Conservation (phyloP, 2,329 filamentous ascomycete genomes). For the Ilyonectria sp. region DNA sequence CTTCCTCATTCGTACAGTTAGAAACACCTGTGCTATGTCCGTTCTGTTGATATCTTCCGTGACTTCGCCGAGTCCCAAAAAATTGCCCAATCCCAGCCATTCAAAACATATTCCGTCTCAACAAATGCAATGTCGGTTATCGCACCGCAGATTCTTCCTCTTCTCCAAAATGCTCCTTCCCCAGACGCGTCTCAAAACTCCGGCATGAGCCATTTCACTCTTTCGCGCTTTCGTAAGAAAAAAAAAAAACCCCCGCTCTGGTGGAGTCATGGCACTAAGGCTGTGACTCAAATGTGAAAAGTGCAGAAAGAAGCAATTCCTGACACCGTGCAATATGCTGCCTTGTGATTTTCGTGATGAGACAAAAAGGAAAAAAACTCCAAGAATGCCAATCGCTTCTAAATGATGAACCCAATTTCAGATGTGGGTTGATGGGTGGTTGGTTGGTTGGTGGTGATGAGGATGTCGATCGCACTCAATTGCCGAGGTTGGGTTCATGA, state of each 20-base stretch:
- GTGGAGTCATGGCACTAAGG: slow-evolving; percentile 28
- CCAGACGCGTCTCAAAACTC: slow-evolving; percentile 33
- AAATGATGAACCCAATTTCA: slow-evolving; percentile 42
- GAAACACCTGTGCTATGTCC: slow-evolving; percentile 12
- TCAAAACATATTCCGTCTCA: slow-evolving; percentile 33
- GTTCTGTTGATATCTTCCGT: slow-evolving; percentile 21
- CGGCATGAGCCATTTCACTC: slow-evolving; percentile 39
- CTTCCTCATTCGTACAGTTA: slow-evolving; percentile 18
- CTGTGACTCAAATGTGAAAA: slow-evolving; percentile 18
- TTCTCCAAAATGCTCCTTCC: slow-evolving; percentile 28
- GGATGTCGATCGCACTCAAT: slow-evolving; percentile 6
- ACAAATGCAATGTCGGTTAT: slow-evolving; percentile 37
- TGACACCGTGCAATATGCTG: slow-evolving; percentile 37
- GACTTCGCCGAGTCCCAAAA: slow-evolving; percentile 23
- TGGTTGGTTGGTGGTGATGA: slow-evolving; percentile 28
- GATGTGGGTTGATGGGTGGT: slow-evolving; percentile 36
- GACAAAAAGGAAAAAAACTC: slow-evolving; percentile 39
- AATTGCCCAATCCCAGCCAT: slow-evolving; percentile 27
- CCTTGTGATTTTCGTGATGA: slow-evolving; percentile 31
- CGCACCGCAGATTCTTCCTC: slow-evolving; percentile 19
- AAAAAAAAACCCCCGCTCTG: slow-evolving; percentile 26
- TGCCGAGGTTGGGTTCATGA: slow-evolving; percentile 21
- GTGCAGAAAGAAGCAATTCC: slow-evolving; percentile 37
- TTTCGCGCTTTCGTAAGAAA: slow-evolving; percentile 21
- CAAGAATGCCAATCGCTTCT: slow-evolving; percentile 46